Conservation (phyloP, 225 moss, liverwort and hornwort genomes). For the Pseudoscleropodium purum region DNA sequence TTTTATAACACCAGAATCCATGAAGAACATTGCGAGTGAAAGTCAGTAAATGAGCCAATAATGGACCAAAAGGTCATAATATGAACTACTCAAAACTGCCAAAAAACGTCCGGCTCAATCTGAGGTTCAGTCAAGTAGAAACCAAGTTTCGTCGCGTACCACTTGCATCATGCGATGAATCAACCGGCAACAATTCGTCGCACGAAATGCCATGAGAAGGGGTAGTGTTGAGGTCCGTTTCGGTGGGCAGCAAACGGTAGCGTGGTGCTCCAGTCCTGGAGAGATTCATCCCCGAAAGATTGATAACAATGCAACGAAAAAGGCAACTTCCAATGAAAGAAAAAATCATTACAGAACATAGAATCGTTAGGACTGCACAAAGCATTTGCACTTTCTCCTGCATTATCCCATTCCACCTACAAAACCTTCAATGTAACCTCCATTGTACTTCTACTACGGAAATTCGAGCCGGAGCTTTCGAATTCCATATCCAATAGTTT, state of each 20-base stretch:
- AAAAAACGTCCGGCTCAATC: not conserved
- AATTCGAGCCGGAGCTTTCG: not conserved
- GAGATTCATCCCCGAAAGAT: not conserved
- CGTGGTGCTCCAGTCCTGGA: conserved; percentile 81
- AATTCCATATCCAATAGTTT: not conserved
- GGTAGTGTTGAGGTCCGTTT: conserved; percentile 85
- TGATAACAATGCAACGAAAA: not conserved
- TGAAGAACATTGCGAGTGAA: not conserved
- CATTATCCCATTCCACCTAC: not conserved
- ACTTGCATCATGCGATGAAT: conserved; percentile 60
- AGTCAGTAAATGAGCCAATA: not conserved
- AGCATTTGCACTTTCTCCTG: not conserved
- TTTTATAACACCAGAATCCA: not conserved
- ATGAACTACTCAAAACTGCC: not conserved
- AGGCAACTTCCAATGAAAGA: not conserved
- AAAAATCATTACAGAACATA: not conserved
- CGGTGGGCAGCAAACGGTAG: conserved; percentile 84
- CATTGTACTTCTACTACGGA: not conserved
- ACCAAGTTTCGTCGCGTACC: conserved; percentile 21
- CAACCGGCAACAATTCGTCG: conserved; percentile 58
- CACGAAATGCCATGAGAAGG: conserved; percentile 55
- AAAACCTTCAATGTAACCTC: not conserved
- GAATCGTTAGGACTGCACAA: not conserved
- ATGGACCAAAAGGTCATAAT: not conserved
- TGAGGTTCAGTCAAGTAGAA: not conserved